phyloP scores from a whole-genome alignment of 2,329 filamentous ascomycete species.

The Fusarium scirpi region DNA sequence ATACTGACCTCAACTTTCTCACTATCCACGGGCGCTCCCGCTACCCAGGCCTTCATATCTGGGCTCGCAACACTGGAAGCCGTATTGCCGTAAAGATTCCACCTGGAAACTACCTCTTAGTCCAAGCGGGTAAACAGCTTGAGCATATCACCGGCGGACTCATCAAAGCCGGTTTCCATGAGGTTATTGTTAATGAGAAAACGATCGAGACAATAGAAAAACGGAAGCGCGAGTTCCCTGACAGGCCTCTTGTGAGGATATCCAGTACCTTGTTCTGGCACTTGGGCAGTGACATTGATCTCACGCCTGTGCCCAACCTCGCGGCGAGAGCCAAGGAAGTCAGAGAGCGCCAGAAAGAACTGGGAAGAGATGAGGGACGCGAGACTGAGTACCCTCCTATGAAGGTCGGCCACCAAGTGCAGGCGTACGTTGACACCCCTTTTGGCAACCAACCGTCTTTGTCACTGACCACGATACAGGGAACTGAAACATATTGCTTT shows the following conservation, averaged over 20 bases:
- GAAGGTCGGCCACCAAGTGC: conserved; percentile 71
- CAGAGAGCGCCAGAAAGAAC: conserved; percentile 59
- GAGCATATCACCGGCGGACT: conserved; percentile 71
- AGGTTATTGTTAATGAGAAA: conserved; percentile 68
- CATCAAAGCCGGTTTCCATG: conserved; percentile 71
- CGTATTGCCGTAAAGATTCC: conserved; percentile 71
- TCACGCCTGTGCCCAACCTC: conserved; percentile 63
- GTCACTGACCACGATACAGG: conserved; percentile 46
- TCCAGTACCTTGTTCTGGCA: conserved; percentile 73
- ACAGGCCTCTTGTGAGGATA: conserved; percentile 67
- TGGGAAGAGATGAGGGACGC: conserved; percentile 66
- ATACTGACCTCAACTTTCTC: conserved; percentile 74
- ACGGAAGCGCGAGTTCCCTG: conserved; percentile 57
- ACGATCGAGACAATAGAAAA: conserved; percentile 62
- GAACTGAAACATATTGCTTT: conserved; percentile 67
- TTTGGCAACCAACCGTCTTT: not conserved
- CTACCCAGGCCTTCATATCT: conserved; percentile 71
- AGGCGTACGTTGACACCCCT: conserved; percentile 59
- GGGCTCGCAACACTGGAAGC: conserved; percentile 71
- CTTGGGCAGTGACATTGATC: conserved; percentile 66
- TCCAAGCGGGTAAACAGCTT: conserved; percentile 73
- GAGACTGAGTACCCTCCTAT: conserved; percentile 62
- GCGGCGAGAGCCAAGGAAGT: conserved; percentile 59
- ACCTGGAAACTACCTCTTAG: conserved; percentile 67
- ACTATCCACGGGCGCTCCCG: conserved; percentile 73